These are phyloP conservation scores for Daldinia concentrica DNA, from an alignment of 495 filamentous ascomycete species.

Conservation along the genomic window DNA sequence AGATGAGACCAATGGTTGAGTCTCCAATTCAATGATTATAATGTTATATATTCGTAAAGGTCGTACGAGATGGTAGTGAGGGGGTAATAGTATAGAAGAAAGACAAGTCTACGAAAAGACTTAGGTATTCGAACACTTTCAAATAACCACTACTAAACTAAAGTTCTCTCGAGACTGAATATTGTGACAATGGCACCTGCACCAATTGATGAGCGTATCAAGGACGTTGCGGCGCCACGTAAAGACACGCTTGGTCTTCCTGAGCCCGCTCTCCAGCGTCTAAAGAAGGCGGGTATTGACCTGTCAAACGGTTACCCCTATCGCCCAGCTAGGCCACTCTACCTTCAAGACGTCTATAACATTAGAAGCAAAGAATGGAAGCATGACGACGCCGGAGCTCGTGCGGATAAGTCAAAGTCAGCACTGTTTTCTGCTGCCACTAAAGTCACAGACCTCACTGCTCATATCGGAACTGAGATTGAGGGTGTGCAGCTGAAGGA, in stretches of 20 bases:
- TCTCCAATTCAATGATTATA: slow-evolving; percentile 15
- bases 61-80: neutral
- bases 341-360: slow-evolving; percentile 70
- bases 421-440: slow-evolving; percentile 70
- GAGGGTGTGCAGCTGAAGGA: slow-evolving; percentile 75
- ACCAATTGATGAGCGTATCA: slow-evolving; percentile 67
- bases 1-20: slow-evolving; percentile 19
- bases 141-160: neutral
- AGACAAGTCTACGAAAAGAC: neutral
- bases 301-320: slow-evolving; percentile 73
- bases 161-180: neutral
- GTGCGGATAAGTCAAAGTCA: slow-evolving; percentile 74
- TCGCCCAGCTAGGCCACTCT: slow-evolving; percentile 70
- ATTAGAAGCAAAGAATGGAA: slow-evolving; percentile 67
- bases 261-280: slow-evolving; percentile 59
- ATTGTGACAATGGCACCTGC: slow-evolving; percentile 51
- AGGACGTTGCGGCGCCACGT: slow-evolving; percentile 65
- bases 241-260: slow-evolving; percentile 72
- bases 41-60: slow-evolving; percentile 27
- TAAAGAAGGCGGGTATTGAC: slow-evolving; percentile 72
- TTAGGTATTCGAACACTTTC: neutral
- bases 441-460: slow-evolving; percentile 71
- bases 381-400: slow-evolving; percentile 68
- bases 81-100: neutral
- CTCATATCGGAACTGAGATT: slow-evolving; percentile 76